These are phyloP conservation scores for Penicillium atrosanguineum DNA, from an alignment of 495 filamentous ascomycete species.

Conservation along the genomic window DNA sequence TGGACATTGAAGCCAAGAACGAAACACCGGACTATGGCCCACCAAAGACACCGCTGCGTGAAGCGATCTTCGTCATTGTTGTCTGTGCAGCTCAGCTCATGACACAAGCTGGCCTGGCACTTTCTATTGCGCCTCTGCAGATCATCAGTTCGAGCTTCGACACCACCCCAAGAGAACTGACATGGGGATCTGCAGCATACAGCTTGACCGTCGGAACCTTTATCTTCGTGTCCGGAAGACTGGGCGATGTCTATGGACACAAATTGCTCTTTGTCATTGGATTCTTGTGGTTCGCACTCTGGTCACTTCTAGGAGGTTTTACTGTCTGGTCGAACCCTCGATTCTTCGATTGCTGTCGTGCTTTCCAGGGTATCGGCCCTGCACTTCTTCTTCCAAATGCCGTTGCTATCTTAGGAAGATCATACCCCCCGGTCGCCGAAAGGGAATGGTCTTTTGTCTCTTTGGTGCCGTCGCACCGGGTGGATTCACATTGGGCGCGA, in stretches of 20 bases:
- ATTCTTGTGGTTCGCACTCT: constrained; percentile 58
- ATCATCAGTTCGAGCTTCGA: constrained; percentile 14
- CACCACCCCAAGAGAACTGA: constrained; percentile 27
- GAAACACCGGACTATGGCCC: constrained; percentile 2
- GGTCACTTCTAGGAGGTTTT: constrained; percentile 57
- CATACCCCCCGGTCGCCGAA: constrained; percentile 46
- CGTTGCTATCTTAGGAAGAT: constrained; percentile 42
- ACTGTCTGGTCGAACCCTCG: constrained; percentile 26
- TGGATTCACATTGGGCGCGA: constrained; percentile 49
- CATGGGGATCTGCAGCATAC: constrained; percentile 50
- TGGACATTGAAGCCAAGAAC: constrained; percentile 6
- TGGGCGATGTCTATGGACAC: constrained; percentile 65
- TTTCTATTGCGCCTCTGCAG: constrained; percentile 14
- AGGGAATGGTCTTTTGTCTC: constrained; percentile 53
- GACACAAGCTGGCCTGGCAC: constrained; percentile 15
- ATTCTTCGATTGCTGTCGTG: constrained; percentile 46
- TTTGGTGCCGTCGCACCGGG: constrained; percentile 52
- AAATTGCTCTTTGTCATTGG: constrained; percentile 58
- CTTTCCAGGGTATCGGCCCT: constrained; percentile 53
- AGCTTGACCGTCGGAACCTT: constrained; percentile 60
- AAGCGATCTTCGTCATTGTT: constrained; percentile 10
- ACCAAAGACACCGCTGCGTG: constrained; percentile 7
- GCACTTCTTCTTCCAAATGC: constrained; percentile 50
- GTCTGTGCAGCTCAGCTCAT: constrained; percentile 17
- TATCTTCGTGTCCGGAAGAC: constrained; percentile 59